Conservation (phyloP, 495 filamentous ascomycete genomes). For the Chaetomium tenue region DNA sequence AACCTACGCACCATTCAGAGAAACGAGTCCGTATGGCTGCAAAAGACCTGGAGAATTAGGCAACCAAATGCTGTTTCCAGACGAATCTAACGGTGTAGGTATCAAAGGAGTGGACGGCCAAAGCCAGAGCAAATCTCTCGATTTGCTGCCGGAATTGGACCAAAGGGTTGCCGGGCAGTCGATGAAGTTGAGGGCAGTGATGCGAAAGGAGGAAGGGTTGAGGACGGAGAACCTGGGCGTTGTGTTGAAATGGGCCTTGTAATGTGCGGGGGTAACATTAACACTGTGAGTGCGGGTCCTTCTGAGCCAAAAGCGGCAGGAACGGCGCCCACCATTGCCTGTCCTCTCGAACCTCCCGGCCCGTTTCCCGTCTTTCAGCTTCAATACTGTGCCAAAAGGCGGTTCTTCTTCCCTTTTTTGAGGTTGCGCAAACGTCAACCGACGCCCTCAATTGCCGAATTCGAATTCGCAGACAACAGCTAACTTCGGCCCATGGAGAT, state of each 20-base stretch:
- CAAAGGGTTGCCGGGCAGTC: conserved; percentile 26
- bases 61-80: conserved; percentile 28
- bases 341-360: background rate
- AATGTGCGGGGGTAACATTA: background rate
- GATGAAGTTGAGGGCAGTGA: background rate
- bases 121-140: conserved; percentile 51
- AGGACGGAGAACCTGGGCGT: background rate
- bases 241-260: conserved; percentile 1
- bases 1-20: conserved; percentile 27
- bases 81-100: conserved; percentile 30
- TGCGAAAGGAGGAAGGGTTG: background rate
- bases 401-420: background rate
- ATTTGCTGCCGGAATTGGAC: conserved; percentile 50
- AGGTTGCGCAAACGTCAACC: background rate
- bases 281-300: conserved; percentile 1
- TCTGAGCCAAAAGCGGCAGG: background rate
- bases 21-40: conserved; percentile 22
- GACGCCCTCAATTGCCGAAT: too few relatives aligned
- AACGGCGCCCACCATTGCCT: background rate
- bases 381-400: background rate
- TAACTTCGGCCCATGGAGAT: background rate
- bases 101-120: conserved; percentile 55
- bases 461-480: too few relatives aligned
- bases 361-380: background rate
- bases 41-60: conserved; percentile 26